Evolutionary conservation across 1,139 yeast species (phyloP), one percentile per base, ranked within the genome.

Genomic region (Pichia sp.): DNA sequence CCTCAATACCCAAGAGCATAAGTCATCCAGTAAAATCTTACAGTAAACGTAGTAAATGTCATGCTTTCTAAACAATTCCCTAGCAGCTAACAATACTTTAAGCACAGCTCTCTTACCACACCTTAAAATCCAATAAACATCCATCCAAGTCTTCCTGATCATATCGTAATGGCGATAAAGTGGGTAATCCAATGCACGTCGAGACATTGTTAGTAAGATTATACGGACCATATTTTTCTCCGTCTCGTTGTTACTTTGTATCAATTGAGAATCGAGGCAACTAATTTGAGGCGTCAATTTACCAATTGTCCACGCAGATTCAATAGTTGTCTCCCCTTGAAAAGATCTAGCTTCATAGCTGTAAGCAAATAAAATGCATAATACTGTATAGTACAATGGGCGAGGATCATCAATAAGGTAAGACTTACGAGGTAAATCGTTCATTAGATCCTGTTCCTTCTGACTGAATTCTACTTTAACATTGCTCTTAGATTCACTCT

Each of bases 241-340:
- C 4, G 72, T 46, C 30, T 62, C 70, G 59, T 71, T 75, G 33
- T 72, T 75, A 1, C 71, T 70, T 33, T 75, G 75, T 48, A 75
- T 68, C 36, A 79, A 68, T 60, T 77, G 80, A 10, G 80, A 73
- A 67, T 91, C 98, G 45, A 93, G 73, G 60, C 78, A 83, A 7
- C 92, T 69, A 43, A 92, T 71, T 63, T 89, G 93, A 0, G 98
- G 96, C 0, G 84, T 74, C 40, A 93, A 67, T 63, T 86, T 90
- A 1, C 98, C 98, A n/a, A 93, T 78, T 0, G 95, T 85, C 99
- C 98, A 93, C 0, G 95, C 91, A 58, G 96, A 87, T 70, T 93
- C 99, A 9, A 87, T 83, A 24, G 83, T 89, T 53, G 83, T 82
- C 27, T 87, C 95, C 8, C 95, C 96, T 50, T 64, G 67, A 48